These are phyloP conservation scores for Suillus americanus DNA, from an alignment of 768 basidiomycete genomes.

Conservation along the genomic window DNA sequence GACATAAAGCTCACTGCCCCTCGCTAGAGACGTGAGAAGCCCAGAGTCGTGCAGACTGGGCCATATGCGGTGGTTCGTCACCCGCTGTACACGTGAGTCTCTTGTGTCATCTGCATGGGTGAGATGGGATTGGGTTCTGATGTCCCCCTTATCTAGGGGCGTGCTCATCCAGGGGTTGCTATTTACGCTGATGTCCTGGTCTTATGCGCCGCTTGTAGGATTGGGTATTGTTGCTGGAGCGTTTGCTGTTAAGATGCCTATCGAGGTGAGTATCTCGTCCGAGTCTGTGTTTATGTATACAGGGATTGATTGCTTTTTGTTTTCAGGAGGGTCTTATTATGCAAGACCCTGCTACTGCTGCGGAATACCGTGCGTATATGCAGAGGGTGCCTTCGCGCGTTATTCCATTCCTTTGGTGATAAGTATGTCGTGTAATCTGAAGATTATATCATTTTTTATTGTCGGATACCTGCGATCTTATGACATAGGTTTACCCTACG, in stretches of 20 bases:
- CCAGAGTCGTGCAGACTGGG: slow-evolving; percentile 27
- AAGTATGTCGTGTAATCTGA: not conserved
- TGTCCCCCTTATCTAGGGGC: not conserved
- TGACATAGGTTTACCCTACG: not conserved
- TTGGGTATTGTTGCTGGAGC: slow-evolving; percentile 20
- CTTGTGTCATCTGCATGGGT: not conserved
- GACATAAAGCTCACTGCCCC: not conserved
- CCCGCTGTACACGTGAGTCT: slow-evolving; percentile 33
- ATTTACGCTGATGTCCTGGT: slow-evolving; percentile 22
- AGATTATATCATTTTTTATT: not conserved
- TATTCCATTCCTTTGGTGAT: slow-evolving; percentile 33
- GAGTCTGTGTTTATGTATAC: not conserved
- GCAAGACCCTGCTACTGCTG: slow-evolving; percentile 22
- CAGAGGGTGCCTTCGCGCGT: slow-evolving; percentile 26
- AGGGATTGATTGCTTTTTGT: not conserved
- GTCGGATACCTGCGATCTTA: not conserved
- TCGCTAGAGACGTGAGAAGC: slow-evolving; percentile 29
- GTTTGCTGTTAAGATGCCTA: slow-evolving; percentile 34
- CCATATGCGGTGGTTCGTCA: slow-evolving; percentile 39
- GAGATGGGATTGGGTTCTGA: not conserved
- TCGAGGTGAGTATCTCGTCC: slow-evolving; percentile 26
- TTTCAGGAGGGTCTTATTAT: slow-evolving; percentile 30
- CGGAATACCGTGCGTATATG: slow-evolving; percentile 32
- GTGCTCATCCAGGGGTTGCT: not conserved
- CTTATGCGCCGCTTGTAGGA: slow-evolving; percentile 33